These are phyloP conservation scores for Isoetes taiwanensis DNA, from an alignment of 75 land plant genomes.

Conservation along the genomic window DNA sequence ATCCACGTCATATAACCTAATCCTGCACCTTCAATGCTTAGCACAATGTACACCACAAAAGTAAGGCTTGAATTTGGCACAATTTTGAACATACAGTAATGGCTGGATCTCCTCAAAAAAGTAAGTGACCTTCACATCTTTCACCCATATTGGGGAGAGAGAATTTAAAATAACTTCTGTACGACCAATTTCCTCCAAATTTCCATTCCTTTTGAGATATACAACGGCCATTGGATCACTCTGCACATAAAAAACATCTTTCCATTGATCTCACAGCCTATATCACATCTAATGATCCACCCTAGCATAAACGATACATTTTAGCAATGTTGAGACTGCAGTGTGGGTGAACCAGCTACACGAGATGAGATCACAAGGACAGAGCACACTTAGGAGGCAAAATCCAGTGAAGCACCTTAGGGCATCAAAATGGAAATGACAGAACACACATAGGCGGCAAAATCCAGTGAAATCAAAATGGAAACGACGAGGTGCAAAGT, in stretches of 20 bases:
- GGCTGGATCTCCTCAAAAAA: slow-evolving; percentile 70
- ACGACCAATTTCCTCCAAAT: slow-evolving; percentile 67
- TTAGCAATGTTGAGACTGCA: no score
- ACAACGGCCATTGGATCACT: slow-evolving; percentile 91
- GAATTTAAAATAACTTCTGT: slow-evolving; percentile 83
- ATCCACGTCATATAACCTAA: slow-evolving; percentile 72
- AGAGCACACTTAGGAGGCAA: not conserved
- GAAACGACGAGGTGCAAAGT: no score
- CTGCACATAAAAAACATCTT: slow-evolving; percentile 28
- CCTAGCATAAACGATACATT: no score
- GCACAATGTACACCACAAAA: no score
- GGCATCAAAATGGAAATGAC: not conserved
- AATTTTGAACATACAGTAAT: slow-evolving; percentile 48
- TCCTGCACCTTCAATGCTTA: no score
- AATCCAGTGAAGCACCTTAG: not conserved
- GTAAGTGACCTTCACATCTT: slow-evolving; percentile 38
- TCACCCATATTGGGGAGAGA: slow-evolving; percentile 62
- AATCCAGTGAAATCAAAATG: no score
- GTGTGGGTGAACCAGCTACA: no score
- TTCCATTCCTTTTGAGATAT: slow-evolving; percentile 45
- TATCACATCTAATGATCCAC: no score
- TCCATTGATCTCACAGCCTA: no score
- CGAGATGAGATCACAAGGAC: no score
- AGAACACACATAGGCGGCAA: no score
- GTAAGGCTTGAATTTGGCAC: no score